A percentile compares a stretch with the other conserved stretches of the same genome.
Evolutionary conservation across 179 eudicot species (phyloP).

Genomic region (Camellia oleifera): DNA sequence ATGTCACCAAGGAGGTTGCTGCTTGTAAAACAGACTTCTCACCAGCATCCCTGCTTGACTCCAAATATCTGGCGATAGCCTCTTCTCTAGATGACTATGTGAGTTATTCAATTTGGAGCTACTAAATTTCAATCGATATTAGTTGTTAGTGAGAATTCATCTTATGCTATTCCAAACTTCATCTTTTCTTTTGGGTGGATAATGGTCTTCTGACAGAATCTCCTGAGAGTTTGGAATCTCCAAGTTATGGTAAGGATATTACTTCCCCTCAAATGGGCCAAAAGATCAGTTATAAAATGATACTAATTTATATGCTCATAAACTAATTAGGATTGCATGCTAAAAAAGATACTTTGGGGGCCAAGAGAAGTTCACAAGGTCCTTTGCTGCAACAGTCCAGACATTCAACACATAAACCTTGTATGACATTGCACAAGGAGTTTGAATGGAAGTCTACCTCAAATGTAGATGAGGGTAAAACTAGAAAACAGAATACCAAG

Average conservation of each 20-base stretch:
- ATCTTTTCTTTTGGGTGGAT: constrained; percentile 36
- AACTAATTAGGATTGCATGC: constrained; percentile 20
- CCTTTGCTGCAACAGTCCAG: constrained; percentile 30
- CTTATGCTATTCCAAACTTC: neutral
- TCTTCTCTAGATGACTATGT: constrained; percentile 28
- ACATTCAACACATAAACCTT: constrained; percentile 50
- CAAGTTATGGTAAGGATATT: constrained; percentile 36
- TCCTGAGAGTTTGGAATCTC: constrained; percentile 25
- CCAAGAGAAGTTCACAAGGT: constrained; percentile 34
- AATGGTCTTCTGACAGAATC: constrained; percentile 23
- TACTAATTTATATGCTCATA: neutral
- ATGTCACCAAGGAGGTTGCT: constrained; percentile 26
- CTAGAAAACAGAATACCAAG: constrained; percentile 20
- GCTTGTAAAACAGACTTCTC: constrained; percentile 27
- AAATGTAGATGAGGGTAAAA: constrained; percentile 20
- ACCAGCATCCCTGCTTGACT: constrained; percentile 22
- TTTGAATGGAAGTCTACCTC: constrained; percentile 23
- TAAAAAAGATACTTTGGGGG: constrained; percentile 18
- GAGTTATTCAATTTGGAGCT: constrained; percentile 22
- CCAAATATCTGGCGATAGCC: constrained; percentile 12
- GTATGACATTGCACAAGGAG: constrained; percentile 41
- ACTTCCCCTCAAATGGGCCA: constrained; percentile 7
- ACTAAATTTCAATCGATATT: constrained; percentile 8
- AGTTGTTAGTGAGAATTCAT: neutral
- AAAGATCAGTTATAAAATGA: neutral